Conservation (phyloP, 1,139 yeast genomes). For the Diutina scorzettiae region DNA sequence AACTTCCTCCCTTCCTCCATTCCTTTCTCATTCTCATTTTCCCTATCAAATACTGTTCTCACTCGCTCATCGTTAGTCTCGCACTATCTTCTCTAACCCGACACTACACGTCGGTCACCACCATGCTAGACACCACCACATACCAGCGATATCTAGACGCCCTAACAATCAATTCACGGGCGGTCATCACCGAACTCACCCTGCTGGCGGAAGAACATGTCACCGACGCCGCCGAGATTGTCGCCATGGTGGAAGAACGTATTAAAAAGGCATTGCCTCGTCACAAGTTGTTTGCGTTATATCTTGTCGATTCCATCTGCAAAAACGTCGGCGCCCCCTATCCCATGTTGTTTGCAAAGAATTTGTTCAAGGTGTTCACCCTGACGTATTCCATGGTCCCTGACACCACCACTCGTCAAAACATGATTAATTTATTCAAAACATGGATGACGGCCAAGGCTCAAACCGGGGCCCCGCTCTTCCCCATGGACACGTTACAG, state of each 20-base stretch:
- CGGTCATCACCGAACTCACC: slow-evolving; percentile 29
- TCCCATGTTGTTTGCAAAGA: slow-evolving; percentile 24
- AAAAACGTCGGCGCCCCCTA: slow-evolving; percentile 35
- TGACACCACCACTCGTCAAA: slow-evolving; percentile 25
- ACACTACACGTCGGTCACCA: neutral
- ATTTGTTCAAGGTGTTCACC: slow-evolving; percentile 24
- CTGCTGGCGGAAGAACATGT: slow-evolving; percentile 23
- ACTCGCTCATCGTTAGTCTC: no score
- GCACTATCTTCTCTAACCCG: no score
- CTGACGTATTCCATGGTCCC: slow-evolving; percentile 29
- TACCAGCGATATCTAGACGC: slow-evolving; percentile 21
- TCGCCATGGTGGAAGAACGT: slow-evolving; percentile 22
- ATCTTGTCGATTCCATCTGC: slow-evolving; percentile 30
- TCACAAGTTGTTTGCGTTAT: slow-evolving; percentile 26
- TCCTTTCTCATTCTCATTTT: no score
- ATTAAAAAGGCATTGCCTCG: slow-evolving; percentile 27
- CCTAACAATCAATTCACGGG: slow-evolving; percentile 27
- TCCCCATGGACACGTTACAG: slow-evolving; percentile 18
- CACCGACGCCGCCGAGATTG: slow-evolving; percentile 22
- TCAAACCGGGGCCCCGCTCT: slow-evolving; percentile 24
- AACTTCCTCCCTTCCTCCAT: no score
- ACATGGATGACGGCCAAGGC: slow-evolving; percentile 25
- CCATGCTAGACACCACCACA: slow-evolving; percentile 16
- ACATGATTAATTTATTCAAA: slow-evolving; percentile 28
- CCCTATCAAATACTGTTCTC: no score